A percentile compares a stretch with the other conserved stretches of the same genome.
Evolutionary conservation across 495 filamentous ascomycete species (phyloP).

Genomic region (Ascodesmis nigricans): DNA sequence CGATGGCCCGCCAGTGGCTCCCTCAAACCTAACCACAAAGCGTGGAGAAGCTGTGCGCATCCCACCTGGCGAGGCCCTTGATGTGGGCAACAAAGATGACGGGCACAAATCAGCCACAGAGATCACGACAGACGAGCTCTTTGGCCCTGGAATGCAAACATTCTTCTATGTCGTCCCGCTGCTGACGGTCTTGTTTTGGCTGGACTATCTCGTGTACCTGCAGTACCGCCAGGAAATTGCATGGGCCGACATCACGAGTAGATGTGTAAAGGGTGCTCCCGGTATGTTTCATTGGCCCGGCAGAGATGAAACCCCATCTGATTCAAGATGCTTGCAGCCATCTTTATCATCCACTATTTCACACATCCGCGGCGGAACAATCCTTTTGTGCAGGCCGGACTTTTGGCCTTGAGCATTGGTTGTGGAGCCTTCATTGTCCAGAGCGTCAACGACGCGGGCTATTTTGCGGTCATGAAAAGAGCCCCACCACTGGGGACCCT

Average conservation of each 20-base stretch:
- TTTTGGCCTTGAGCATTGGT: slow-evolving; percentile 31
- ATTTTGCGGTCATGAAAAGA: slow-evolving; percentile 78
- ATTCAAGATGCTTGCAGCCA: slow-evolving; percentile 28
- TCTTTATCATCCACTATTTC: slow-evolving; percentile 37
- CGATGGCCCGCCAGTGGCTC: slow-evolving; percentile 25
- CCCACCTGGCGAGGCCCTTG: slow-evolving; percentile 1
- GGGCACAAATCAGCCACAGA: no score
- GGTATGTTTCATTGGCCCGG: slow-evolving; percentile 23
- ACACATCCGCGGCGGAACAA: slow-evolving; percentile 32
- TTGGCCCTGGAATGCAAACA: slow-evolving; percentile 36
- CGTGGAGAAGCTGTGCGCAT: slow-evolving; percentile 20
- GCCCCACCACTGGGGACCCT: slow-evolving; percentile 72
- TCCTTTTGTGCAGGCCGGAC: slow-evolving; percentile 35
- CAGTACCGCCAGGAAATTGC: slow-evolving; percentile 59
- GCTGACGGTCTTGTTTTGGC: slow-evolving; percentile 61
- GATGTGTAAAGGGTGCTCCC: slow-evolving; percentile 29
- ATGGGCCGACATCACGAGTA: slow-evolving; percentile 33
- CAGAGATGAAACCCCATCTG: no score
- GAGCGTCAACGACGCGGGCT: slow-evolving; percentile 54
- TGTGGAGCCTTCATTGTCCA: slow-evolving; percentile 59
- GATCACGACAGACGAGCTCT: slow-evolving; percentile 15
- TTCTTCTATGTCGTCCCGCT: slow-evolving; percentile 50
- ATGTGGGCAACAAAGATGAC: slow-evolving; percentile 18
- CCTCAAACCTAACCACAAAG: slow-evolving; percentile 11
- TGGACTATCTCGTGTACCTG: slow-evolving; percentile 76